Evolutionary conservation across 768 basidiomycete genomes (phyloP).

Genomic region (Psilocybe sp.): DNA sequence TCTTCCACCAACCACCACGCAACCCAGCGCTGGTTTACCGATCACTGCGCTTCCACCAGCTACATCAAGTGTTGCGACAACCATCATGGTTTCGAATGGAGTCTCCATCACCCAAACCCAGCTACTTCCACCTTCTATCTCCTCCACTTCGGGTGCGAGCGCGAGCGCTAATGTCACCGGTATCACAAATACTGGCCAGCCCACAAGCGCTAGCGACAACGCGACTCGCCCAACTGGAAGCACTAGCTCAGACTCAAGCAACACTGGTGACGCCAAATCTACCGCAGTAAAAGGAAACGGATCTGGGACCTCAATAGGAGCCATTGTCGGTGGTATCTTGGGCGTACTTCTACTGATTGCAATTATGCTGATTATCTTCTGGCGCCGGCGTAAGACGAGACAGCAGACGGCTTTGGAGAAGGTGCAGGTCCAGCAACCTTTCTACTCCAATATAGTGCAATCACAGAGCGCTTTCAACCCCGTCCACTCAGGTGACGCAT

Average conservation of each 20-base stretch:
- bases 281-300: background rate
- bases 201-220: background rate
- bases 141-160: background rate
- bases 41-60: background rate
- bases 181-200: no score
- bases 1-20: no score
- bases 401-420: background rate
- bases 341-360: background rate
- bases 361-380: background rate
- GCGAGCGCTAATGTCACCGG: background rate
- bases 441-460: no score
- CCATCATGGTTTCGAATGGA: background rate
- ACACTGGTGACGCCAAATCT: background rate
- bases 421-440: no score
- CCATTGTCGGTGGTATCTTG: slow-evolving; percentile 5
- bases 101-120: background rate
- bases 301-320: background rate
- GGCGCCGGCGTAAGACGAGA: background rate
- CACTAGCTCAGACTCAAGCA: background rate
- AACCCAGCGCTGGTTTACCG: no score
- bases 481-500: no score
- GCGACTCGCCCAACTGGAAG: background rate
- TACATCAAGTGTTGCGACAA: background rate
- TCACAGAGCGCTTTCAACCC: no score
- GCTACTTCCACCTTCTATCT: background rate